Evolutionary conservation across 352 stramenopile genomes (phyloP).

Genomic region (Plasmopara muralis): DNA sequence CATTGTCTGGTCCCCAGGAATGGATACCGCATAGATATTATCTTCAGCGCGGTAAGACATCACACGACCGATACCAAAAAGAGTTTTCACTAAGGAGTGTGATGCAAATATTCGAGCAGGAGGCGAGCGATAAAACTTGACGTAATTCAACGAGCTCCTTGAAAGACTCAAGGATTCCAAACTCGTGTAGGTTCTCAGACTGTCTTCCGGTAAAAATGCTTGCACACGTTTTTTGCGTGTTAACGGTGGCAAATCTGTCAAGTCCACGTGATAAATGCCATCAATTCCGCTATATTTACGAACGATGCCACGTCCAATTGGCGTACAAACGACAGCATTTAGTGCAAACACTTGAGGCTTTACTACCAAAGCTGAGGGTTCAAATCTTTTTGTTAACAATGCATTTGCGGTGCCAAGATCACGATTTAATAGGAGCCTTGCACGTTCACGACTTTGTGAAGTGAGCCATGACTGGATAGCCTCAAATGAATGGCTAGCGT

Average conservation of each 20-base stretch:
- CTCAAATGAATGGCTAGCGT: conserved; percentile 45
- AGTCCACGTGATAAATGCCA: conserved; percentile 78
- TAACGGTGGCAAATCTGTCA: conserved; percentile 51
- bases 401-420: conserved; percentile 60
- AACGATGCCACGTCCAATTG: conserved; percentile 59
- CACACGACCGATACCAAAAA: conserved; percentile 67
- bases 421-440: conserved; percentile 55
- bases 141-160: conserved; percentile 47
- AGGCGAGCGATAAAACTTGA: conserved; percentile 43
- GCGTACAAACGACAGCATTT: conserved; percentile 52
- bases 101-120: conserved; percentile 37
- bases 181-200: conserved; percentile 32
- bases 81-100: conserved; percentile 60
- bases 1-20: conserved; percentile 36
- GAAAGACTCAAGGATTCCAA: conserved; percentile 31
- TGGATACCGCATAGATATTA: conserved; percentile 61
- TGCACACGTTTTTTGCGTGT: conserved; percentile 37
- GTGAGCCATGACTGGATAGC: conserved; percentile 52
- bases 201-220: conserved; percentile 56
- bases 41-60: conserved; percentile 58
- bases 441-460: conserved; percentile 47
- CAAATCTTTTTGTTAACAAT: conserved; percentile 38
- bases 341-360: conserved; percentile 62
- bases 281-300: conserved; percentile 62
- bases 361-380: conserved; percentile 29